Evolutionary conservation across 306 rosid genomes (phyloP).

Genomic region (Coriaria nepalensis): DNA sequence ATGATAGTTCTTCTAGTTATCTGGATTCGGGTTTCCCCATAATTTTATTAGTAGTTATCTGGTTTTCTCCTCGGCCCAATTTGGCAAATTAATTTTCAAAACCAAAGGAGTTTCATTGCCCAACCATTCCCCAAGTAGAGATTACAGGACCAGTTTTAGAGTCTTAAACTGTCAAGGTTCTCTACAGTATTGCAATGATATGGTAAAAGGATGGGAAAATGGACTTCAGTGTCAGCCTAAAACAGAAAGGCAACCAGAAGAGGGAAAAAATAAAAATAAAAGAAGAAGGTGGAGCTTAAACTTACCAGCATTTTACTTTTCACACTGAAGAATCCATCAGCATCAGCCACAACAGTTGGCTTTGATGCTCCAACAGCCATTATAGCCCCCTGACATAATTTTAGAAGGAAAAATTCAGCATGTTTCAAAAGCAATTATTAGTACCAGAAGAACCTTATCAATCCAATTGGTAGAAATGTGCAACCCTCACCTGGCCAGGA

Average conservation of each 20-base stretch:
- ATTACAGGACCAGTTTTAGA: too few species aligned
- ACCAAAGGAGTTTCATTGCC: too few species aligned
- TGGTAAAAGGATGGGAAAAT: too few species aligned
- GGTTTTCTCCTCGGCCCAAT: too few species aligned
- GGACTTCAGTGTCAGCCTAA: neutral
- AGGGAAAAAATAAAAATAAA: neutral
- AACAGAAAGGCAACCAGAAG: neutral
- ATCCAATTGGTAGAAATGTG: neutral
- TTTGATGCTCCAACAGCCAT: slow-evolving; percentile 98
- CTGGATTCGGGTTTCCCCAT: too few species aligned
- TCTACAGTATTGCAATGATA: too few species aligned
- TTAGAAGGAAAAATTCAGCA: slow-evolving; percentile 11
- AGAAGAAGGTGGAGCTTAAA: neutral
- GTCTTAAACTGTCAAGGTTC: too few species aligned
- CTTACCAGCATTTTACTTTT: slow-evolving; percentile 83
- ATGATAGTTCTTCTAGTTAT: too few species aligned
- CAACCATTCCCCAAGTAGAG: too few species aligned
- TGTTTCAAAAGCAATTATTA: slow-evolving; percentile 8
- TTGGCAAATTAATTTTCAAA: too few species aligned
- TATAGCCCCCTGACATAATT: slow-evolving; percentile 64
- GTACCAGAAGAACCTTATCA: slow-evolving; percentile 1
- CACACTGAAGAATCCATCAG: slow-evolving; percentile 69
- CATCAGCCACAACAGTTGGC: slow-evolving; percentile 56
- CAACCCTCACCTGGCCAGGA: slow-evolving; percentile 71
- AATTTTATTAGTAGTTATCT: too few species aligned